A percentile compares a stretch with the other conserved stretches of the same genome.
phyloP scores from a whole-genome alignment of 352 stramenopile species.

The Pythium utonaiense region DNA sequence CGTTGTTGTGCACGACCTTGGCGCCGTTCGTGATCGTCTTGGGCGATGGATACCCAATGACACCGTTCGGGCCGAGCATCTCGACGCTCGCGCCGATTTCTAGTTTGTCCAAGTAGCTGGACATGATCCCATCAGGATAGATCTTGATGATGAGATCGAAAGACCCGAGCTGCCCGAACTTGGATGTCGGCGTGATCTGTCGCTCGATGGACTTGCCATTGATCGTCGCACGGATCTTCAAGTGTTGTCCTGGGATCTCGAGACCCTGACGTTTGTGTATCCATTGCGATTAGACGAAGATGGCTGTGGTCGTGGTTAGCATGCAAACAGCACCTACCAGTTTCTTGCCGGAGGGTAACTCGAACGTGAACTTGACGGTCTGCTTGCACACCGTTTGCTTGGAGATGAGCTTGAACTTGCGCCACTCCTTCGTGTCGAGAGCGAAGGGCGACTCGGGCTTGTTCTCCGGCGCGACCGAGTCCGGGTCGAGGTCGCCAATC shows the following conservation, averaged over 20 bases:
- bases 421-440: slow-evolving; percentile 63
- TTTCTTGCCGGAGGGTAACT: slow-evolving; percentile 57
- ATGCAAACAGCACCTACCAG: slow-evolving; percentile 35
- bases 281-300: not conserved
- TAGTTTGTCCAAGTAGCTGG: slow-evolving; percentile 58
- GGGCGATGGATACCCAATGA: slow-evolving; percentile 53
- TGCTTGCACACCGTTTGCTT: slow-evolving; percentile 55
- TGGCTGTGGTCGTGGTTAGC: not conserved
- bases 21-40: slow-evolving; percentile 46
- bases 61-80: slow-evolving; percentile 70
- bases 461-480: slow-evolving; percentile 36
- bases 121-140: slow-evolving; percentile 73
- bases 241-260: slow-evolving; percentile 66
- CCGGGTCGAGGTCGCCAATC: slow-evolving; percentile 58
- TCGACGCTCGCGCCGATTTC: slow-evolving; percentile 53
- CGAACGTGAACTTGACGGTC: slow-evolving; percentile 77
- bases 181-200: slow-evolving; percentile 76
- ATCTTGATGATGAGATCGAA: slow-evolving; percentile 81
- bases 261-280: slow-evolving; percentile 33
- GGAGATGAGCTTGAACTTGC: slow-evolving; percentile 50
- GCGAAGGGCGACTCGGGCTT: slow-evolving; percentile 36
- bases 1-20: slow-evolving; percentile 33
- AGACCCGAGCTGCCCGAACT: slow-evolving; percentile 53
- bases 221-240: slow-evolving; percentile 79
- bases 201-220: slow-evolving; percentile 72